Evolutionary conservation across 768 basidiomycete genomes (phyloP).

Genomic region (Suillus hirtellus): DNA sequence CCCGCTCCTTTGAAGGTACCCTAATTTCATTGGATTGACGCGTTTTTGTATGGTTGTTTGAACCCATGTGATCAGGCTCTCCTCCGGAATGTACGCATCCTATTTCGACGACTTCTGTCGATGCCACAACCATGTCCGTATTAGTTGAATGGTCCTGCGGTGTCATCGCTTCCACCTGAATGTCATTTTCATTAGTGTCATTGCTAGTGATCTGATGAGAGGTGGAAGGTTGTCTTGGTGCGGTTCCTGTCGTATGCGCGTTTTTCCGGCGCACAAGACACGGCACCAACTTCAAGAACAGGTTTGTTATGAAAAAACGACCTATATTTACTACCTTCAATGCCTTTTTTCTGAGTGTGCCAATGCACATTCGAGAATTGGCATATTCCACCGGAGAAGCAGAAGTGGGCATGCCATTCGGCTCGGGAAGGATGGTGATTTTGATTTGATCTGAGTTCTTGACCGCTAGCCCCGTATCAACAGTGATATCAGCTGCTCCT

Average conservation of each 20-base stretch:
- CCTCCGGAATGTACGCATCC: neutral
- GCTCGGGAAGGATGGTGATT: neutral
- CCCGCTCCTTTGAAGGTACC: neutral
- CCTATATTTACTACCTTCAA: neutral
- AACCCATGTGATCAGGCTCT: conserved; percentile 2
- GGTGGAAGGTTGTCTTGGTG: neutral
- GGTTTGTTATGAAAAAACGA: neutral
- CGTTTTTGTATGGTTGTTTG: neutral
- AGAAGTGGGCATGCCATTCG: neutral
- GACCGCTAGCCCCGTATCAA: neutral
- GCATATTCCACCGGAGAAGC: neutral
- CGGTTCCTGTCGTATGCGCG: neutral
- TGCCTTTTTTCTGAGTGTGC: neutral
- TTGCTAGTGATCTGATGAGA: neutral
- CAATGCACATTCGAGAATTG: neutral
- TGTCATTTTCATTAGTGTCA: neutral
- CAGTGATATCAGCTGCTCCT: neutral
- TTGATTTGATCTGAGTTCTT: neutral
- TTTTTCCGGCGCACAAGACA: neutral
- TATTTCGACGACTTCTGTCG: neutral
- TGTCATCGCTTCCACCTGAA: neutral
- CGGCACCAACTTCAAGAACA: neutral
- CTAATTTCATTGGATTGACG: neutral
- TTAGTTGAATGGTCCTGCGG: neutral
- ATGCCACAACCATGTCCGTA: neutral